Evolutionary conservation across 106 monocot genomes (phyloP), one percentile per base, ranked within the genome.

Genomic region (Acorus calamus): DNA sequence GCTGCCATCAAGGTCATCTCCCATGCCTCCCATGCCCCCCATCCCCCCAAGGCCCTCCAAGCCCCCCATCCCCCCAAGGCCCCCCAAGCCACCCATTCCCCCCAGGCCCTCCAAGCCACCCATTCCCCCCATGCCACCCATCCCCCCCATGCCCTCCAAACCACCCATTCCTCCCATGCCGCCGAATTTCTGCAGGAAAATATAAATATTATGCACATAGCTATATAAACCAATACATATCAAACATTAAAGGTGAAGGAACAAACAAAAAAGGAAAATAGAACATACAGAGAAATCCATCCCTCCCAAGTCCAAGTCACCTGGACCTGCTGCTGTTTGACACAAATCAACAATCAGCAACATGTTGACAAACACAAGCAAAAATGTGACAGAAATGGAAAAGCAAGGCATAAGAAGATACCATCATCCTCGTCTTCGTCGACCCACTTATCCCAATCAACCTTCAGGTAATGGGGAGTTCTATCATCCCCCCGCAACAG

Each of bases 381-480:
- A 1, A 59, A 12, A 8, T 6, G 4, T 1, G 7, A 12, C 11
- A 11, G 14, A 11, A 11, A 11, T 56, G 55, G 4, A 56, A 13
- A 13, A 56, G 14, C 0, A 12, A 56, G 55, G 55, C 4, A 56
- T 11, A 63, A 13, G n/a, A 11, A 48, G 48, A 11, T 8, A 57
- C 49, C 47, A 73, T 63, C 74, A 54, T 79, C 81, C 46, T 88
- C 87, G 69, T 92, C 92, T 73, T 92, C 85, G 62, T 92, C 92
- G 6, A 69, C 82, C 87, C 92, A 92, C 63, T 85, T 92, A 67
- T 88, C 92, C 92, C 88, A 92, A 42, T 92, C 92, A 65, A 92
- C 92, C 67, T 80, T 87, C 45, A 92, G 58, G 63, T 85, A 92
- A 66, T 92, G 92, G 2, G 92, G 92, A 74, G 82, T 67, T 65